Conservation (phyloP, 192 early-diverging fungal species). For the Entomortierella lignicola region DNA sequence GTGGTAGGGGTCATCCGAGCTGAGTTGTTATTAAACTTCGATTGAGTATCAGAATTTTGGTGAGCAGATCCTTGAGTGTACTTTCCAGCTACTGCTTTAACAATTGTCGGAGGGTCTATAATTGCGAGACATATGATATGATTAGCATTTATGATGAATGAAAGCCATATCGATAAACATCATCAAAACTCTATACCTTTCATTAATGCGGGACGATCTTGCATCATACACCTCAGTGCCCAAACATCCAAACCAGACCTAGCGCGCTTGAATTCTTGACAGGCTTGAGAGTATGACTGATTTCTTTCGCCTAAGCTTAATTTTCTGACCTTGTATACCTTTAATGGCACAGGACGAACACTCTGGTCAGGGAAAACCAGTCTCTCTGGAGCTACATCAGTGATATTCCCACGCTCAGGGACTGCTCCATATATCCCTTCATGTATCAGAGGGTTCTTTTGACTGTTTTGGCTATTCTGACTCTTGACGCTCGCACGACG, state of each 20-base stretch:
- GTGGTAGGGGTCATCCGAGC: slow-evolving; percentile 23
- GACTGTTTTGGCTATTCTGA: slow-evolving; percentile 17
- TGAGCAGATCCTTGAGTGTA: not conserved
- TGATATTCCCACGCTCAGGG: slow-evolving; percentile 11
- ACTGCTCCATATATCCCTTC: slow-evolving; percentile 30
- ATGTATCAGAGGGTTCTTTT: slow-evolving; percentile 3
- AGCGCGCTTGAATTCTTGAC: slow-evolving; percentile 39
- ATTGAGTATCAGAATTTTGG: not conserved
- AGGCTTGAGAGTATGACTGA: slow-evolving; percentile 20
- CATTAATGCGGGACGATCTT: slow-evolving; percentile 44
- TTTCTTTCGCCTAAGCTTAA: slow-evolving; percentile 29
- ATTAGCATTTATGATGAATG: too few species aligned
- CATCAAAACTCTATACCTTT: slow-evolving; percentile 13
- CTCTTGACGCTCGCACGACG: slow-evolving; percentile 19
- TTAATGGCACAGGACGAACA: slow-evolving; percentile 30
- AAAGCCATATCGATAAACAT: not conserved
- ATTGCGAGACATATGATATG: too few species aligned
- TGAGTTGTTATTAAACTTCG: not conserved
- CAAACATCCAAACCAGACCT: slow-evolving; percentile 38
- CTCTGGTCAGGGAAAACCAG: slow-evolving; percentile 46
- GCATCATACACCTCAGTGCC: slow-evolving; percentile 40
- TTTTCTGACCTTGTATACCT: slow-evolving; percentile 35
- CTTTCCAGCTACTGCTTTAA: slow-evolving; percentile 33
- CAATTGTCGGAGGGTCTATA: slow-evolving; percentile 41
- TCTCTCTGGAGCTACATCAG: slow-evolving; percentile 12